Conservation (phyloP, 805 yeast genomes). For the Saturnispora kantuleensis region DNA sequence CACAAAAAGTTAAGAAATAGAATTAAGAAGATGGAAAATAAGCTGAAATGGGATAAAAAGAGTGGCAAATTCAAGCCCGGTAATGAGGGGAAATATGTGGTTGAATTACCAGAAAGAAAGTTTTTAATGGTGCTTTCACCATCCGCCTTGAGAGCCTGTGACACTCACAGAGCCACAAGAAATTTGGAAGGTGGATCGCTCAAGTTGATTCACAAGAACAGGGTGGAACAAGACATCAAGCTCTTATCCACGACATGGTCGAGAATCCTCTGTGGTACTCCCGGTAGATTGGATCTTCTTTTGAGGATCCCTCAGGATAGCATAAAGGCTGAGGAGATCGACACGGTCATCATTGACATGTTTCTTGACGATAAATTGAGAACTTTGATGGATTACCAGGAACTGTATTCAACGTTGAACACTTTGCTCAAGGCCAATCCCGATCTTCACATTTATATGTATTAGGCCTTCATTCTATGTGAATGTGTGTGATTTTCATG, state of each 20-base stretch:
- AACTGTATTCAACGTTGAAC: slow-evolving; percentile 33
- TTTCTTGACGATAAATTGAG: slow-evolving; percentile 53
- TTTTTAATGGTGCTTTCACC: slow-evolving; percentile 48
- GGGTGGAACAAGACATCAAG: slow-evolving; percentile 51
- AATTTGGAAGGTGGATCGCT: slow-evolving; percentile 40
- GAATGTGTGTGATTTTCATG: background rate
- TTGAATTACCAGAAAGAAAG: slow-evolving; percentile 27
- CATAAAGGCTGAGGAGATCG: slow-evolving; percentile 34
- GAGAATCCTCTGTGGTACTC: slow-evolving; percentile 51
- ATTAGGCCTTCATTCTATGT: slow-evolving; percentile 20
- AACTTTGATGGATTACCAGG: slow-evolving; percentile 49
- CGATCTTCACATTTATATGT: slow-evolving; percentile 44
- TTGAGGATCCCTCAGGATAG: slow-evolving; percentile 15
- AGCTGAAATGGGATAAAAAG: slow-evolving; percentile 23
- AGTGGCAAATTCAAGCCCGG: slow-evolving; percentile 10
- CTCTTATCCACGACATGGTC: slow-evolving; percentile 34
- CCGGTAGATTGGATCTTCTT: slow-evolving; percentile 40
- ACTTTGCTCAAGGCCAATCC: slow-evolving; percentile 26
- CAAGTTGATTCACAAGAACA: slow-evolving; percentile 69
- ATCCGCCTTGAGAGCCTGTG: slow-evolving; percentile 85
- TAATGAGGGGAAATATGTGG: slow-evolving; percentile 8
- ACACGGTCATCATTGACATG: slow-evolving; percentile 49
- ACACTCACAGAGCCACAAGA: slow-evolving; percentile 56
- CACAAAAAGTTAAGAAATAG: slow-evolving; percentile 21
- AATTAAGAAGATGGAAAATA: slow-evolving; percentile 17